These are phyloP conservation scores for Ogataea sp. DNA, from an alignment of 805 yeast species.

Conservation along the genomic window DNA sequence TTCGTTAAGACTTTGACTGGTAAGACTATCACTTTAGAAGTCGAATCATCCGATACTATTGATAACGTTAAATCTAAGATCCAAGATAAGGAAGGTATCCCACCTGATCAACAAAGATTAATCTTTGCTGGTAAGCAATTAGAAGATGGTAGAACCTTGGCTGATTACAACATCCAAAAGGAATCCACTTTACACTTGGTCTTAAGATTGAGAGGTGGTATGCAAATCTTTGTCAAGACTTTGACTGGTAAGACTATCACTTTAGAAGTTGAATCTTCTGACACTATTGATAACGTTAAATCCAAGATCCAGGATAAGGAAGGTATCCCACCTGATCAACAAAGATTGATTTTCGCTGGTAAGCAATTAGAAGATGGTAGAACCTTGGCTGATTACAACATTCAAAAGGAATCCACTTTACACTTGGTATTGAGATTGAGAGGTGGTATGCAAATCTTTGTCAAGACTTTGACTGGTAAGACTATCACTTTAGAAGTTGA, in stretches of 20 bases:
- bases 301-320: slow-evolving; percentile 36
- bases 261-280: slow-evolving; percentile 37
- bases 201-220: slow-evolving; percentile 38
- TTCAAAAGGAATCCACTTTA: slow-evolving; percentile 44
- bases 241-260: slow-evolving; percentile 88
- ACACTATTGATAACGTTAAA: slow-evolving; percentile 36
- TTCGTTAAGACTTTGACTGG: slow-evolving; percentile 82
- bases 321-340: slow-evolving; percentile 39
- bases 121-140: slow-evolving; percentile 37
- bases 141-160: slow-evolving; percentile 78
- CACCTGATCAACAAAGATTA: slow-evolving; percentile 34
- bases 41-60: slow-evolving; percentile 37
- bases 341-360: slow-evolving; percentile 38
- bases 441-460: slow-evolving; percentile 70
- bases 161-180: slow-evolving; percentile 57
- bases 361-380: slow-evolving; percentile 61
- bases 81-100: slow-evolving; percentile 35
- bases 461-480: slow-evolving; percentile 54
- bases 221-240: slow-evolving; percentile 90
- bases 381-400: slow-evolving; percentile 81
- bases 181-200: slow-evolving; percentile 31
- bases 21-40: slow-evolving; percentile 95
- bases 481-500: slow-evolving; percentile 89
- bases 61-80: slow-evolving; percentile 36
- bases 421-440: slow-evolving; percentile 82